Evolutionary conservation across 2,329 filamentous ascomycete species (phyloP).

Genomic region (Trematosphaeria pertusa): DNA sequence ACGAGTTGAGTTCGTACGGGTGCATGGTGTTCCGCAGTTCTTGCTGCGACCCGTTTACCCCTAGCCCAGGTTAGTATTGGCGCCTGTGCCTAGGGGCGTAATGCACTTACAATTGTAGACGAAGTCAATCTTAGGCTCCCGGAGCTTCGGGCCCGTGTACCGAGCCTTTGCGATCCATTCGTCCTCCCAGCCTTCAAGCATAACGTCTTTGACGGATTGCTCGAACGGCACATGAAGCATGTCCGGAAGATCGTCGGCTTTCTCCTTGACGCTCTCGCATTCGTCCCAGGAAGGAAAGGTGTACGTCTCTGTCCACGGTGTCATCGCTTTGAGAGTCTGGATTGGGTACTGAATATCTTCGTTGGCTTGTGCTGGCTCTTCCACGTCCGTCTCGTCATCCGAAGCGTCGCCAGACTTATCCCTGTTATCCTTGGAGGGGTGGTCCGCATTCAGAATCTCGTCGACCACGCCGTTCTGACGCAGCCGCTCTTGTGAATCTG

Average conservation of each 20-base stretch:
- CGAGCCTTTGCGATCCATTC: conserved; percentile 49
- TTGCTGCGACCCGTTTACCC: conserved; percentile 54
- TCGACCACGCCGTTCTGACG: background rate
- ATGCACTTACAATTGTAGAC: conserved; percentile 46
- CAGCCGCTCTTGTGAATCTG: conserved; percentile 1
- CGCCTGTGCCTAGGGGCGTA: background rate
- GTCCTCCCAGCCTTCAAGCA: conserved; percentile 53
- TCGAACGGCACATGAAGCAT: conserved; percentile 52
- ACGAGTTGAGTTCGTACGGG: conserved; percentile 50
- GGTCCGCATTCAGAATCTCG: conserved; percentile 5
- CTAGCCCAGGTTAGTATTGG: conserved; percentile 20
- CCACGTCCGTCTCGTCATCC: background rate
- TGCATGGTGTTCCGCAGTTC: conserved; percentile 48
- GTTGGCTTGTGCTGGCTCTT: background rate
- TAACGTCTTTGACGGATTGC: conserved; percentile 46
- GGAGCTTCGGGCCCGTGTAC: conserved; percentile 40
- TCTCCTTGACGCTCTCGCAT: conserved; percentile 35
- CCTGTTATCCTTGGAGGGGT: conserved; percentile 1
- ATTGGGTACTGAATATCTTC: conserved; percentile 9
- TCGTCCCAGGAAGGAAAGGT: conserved; percentile 35
- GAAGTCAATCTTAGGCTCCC: conserved; percentile 54
- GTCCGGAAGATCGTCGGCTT: conserved; percentile 45
- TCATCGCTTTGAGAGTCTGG: conserved; percentile 13
- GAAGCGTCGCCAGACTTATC: background rate
- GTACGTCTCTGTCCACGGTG: conserved; percentile 21